Conservation (phyloP, 306 rosid genomes). For the Ormosia semicastrata region DNA sequence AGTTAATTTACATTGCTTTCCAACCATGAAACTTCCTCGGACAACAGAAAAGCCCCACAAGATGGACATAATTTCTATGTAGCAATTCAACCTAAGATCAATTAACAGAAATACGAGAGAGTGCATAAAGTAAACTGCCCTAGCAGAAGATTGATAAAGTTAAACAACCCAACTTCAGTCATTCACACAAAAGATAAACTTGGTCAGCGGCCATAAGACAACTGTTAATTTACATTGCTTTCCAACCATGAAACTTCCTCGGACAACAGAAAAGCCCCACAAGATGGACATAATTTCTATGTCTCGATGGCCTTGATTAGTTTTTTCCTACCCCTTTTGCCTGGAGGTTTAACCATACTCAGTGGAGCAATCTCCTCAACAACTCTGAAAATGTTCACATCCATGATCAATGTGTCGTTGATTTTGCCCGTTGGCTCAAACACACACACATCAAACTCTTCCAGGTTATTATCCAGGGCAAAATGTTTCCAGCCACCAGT, state of each 20-base stretch:
- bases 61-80: background rate
- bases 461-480: constrained; percentile 61
- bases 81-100: too few species aligned
- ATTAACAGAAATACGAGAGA: background rate
- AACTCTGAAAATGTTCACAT: constrained; percentile 62
- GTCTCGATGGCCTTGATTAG: background rate
- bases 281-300: background rate
- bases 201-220: background rate
- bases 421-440: constrained; percentile 35
- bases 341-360: background rate
- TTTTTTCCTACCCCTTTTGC: constrained; percentile 24
- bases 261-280: background rate
- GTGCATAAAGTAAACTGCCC: background rate
- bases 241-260: background rate
- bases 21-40: background rate
- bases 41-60: background rate
- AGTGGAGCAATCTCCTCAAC: constrained; percentile 43
- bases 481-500: constrained; percentile 67
- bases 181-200: background rate
- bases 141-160: background rate
- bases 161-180: background rate
- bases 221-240: constrained; percentile 11
- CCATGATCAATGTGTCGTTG: constrained; percentile 28
- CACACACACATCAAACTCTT: constrained; percentile 64
- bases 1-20: constrained; percentile 9